Evolutionary conservation across 108 stramenopile genomes (phyloP).

Genomic region (Seminavis robusta): DNA sequence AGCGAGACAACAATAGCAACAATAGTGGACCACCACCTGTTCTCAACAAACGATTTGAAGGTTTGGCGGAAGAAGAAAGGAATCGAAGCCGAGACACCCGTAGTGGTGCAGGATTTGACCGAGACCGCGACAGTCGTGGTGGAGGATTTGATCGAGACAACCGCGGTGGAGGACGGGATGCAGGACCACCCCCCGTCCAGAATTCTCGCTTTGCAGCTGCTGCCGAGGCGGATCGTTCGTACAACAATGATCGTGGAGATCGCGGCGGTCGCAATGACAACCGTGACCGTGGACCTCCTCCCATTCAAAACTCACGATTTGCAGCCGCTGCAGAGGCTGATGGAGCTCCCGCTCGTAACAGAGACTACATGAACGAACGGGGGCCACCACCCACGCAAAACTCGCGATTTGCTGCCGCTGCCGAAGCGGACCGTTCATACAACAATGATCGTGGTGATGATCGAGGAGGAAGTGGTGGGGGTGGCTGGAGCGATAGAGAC

Average conservation of each 20-base stretch:
- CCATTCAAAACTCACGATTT: conserved; percentile 60
- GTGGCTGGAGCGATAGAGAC: conserved; percentile 7
- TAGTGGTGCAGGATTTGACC: neutral
- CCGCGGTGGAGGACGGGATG: neutral
- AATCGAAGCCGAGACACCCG: conserved; percentile 27
- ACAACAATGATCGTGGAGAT: conserved; percentile 21
- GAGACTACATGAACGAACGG: conserved; percentile 18
- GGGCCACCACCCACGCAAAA: conserved; percentile 53
- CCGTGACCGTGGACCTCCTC: conserved; percentile 51
- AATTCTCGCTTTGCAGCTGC: conserved; percentile 57
- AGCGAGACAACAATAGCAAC: conserved; percentile 21
- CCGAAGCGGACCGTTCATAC: conserved; percentile 25
- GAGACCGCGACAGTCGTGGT: conserved; percentile 1
- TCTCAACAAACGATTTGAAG: conserved; percentile 60
- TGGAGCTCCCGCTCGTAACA: conserved; percentile 27
- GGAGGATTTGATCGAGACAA: conserved; percentile 3
- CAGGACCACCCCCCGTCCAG: conserved; percentile 27
- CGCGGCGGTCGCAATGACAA: conserved; percentile 12
- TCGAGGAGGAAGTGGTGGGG: conserved; percentile 3
- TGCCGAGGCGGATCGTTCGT: conserved; percentile 39
- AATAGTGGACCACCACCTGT: conserved; percentile 63
- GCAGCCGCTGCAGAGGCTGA: conserved; percentile 53
- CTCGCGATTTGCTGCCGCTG: conserved; percentile 51
- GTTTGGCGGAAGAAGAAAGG: conserved; percentile 61
- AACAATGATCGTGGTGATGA: conserved; percentile 16